phyloP scores from a whole-genome alignment of 768 basidiomycete species.

The Tremella yokohamensis region DNA sequence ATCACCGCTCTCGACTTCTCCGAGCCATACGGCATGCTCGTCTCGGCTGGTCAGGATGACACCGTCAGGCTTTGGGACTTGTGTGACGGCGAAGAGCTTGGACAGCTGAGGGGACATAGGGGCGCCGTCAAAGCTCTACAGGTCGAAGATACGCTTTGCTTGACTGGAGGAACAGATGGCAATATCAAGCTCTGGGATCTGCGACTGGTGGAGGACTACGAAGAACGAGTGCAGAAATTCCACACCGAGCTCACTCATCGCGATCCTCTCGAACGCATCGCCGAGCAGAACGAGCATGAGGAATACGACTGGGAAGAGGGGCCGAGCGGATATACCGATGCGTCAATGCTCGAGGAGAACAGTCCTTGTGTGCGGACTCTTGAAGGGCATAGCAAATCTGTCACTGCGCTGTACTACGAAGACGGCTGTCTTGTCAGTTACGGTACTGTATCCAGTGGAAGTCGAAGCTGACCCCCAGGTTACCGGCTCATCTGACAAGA shows the following conservation, averaged over 20 bases:
- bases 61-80: constrained; percentile 94
- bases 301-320: constrained; percentile 41
- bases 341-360: constrained; percentile 24
- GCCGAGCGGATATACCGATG: constrained; percentile 27
- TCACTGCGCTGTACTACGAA: constrained; percentile 92
- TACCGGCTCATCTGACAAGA: constrained; percentile 96
- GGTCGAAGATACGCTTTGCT: constrained; percentile 83
- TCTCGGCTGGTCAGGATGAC: constrained; percentile 81
- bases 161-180: constrained; percentile 87
- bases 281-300: constrained; percentile 31
- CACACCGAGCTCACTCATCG: constrained; percentile 25
- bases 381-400: constrained; percentile 88
- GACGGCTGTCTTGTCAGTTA: constrained; percentile 77
- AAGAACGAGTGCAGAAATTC: constrained; percentile 50
- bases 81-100: constrained; percentile 79
- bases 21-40: constrained; percentile 91
- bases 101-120: constrained; percentile 74
- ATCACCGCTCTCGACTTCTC: constrained; percentile 90
- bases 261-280: constrained; percentile 44
- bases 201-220: constrained; percentile 69
- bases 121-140: constrained; percentile 77
- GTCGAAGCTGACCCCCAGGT: constrained; percentile 59
- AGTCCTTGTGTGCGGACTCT: constrained; percentile 66
- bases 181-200: constrained; percentile 87
- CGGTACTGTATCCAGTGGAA: background rate